Conservation (phyloP, 352 stramenopile species). For the Phytopythium helicoides region DNA sequence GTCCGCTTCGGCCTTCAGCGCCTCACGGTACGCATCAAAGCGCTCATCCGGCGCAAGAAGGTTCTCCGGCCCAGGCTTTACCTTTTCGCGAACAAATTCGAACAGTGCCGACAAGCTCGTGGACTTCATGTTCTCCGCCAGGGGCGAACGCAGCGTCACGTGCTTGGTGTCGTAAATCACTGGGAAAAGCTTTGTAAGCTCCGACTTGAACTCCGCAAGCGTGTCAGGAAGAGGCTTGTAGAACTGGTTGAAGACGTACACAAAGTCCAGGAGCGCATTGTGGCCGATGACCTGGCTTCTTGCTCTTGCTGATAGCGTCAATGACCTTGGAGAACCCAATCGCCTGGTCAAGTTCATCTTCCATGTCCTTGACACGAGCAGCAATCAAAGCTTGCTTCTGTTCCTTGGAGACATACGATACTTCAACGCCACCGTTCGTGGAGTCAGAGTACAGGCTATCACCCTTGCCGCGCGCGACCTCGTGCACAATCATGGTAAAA, state of each 20-base stretch:
- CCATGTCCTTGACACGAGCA: constrained; percentile 31
- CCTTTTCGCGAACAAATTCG: constrained; percentile 71
- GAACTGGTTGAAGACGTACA: constrained; percentile 85
- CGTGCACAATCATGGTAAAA: constrained; percentile 72
- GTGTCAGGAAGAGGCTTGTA: constrained; percentile 70
- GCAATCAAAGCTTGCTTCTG: constrained; percentile 63
- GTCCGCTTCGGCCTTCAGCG: constrained; percentile 48
- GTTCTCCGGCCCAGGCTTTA: constrained; percentile 49
- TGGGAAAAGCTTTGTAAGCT: constrained; percentile 70
- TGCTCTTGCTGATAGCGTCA: constrained; percentile 62
- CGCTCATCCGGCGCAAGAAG: constrained; percentile 50
- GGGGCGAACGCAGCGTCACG: constrained; percentile 47
- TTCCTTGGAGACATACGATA: constrained; percentile 61
- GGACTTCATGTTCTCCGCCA: constrained; percentile 54
- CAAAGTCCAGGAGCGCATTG: constrained; percentile 84
- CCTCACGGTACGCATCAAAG: constrained; percentile 63
- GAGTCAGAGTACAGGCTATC: constrained; percentile 65
- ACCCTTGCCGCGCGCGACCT: constrained; percentile 49
- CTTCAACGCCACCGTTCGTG: constrained; percentile 39
- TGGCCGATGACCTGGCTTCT: constrained; percentile 77
- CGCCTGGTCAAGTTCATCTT: constrained; percentile 58
- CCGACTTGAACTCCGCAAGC: constrained; percentile 65
- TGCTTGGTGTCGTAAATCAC: constrained; percentile 84
- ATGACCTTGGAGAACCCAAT: constrained; percentile 83
- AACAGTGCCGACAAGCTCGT: constrained; percentile 67